Conservation (phyloP, 345 rosid genomes). For the Hevea brasiliensis region DNA sequence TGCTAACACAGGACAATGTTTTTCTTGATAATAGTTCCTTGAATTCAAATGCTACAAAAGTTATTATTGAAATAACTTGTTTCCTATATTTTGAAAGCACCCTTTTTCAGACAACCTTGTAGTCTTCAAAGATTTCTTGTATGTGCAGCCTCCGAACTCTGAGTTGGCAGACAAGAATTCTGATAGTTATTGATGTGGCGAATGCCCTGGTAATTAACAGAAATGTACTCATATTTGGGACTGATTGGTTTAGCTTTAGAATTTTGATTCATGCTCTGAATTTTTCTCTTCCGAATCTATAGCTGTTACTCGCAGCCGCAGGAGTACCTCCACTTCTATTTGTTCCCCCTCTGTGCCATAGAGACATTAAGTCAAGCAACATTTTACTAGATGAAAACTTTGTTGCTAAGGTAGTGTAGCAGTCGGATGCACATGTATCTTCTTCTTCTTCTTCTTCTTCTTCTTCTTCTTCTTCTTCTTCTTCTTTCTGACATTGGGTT, state of each 20-base stretch:
- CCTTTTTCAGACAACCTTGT: constrained; percentile 5
- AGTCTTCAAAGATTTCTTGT: constrained; percentile 13
- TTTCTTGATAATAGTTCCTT: not conserved
- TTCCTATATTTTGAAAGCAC: not conserved
- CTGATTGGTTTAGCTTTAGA: constrained; percentile 12
- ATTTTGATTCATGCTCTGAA: not conserved
- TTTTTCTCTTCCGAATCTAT: not conserved
- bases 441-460: not conserved
- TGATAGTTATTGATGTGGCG: constrained; percentile 88
- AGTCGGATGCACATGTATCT: constrained; percentile 2
- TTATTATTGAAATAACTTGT: not conserved
- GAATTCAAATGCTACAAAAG: not conserved
- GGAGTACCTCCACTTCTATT: constrained; percentile 97
- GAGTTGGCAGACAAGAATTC: constrained; percentile 86
- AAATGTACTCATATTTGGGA: not conserved
- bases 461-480: no score
- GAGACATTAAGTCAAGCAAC: constrained; percentile 98
- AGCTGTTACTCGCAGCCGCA: constrained; percentile 35
- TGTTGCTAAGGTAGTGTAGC: constrained; percentile 72
- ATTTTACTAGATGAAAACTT: constrained; percentile 83
- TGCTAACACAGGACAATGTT: not conserved
- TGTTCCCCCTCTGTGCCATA: constrained; percentile 92
- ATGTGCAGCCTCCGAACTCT: constrained; percentile 57
- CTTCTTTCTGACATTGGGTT: not conserved
- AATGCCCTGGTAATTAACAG: constrained; percentile 79